Evolutionary conservation across 2,329 filamentous ascomycete genomes (phyloP).

Genomic region (Fusarium cicatricum): DNA sequence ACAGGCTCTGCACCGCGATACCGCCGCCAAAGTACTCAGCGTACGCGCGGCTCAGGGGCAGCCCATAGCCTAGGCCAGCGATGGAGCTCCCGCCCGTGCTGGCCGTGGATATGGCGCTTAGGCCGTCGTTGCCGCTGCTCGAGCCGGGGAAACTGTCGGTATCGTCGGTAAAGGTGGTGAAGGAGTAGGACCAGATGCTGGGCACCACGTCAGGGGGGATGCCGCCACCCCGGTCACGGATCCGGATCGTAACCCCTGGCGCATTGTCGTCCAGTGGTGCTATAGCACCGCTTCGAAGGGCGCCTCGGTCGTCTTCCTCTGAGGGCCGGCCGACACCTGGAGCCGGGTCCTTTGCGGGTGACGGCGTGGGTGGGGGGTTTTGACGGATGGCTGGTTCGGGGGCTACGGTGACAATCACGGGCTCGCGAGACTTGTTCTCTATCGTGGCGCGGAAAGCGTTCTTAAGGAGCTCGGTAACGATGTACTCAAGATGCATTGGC

Average conservation of each 20-base stretch:
- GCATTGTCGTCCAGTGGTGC: slow-evolving; percentile 69
- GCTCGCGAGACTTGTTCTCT: slow-evolving; percentile 81
- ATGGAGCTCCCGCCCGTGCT: slow-evolving; percentile 82
- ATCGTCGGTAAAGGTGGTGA: slow-evolving; percentile 86
- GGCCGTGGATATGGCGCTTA: slow-evolving; percentile 78
- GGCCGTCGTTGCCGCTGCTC: slow-evolving; percentile 58
- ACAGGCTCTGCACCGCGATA: slow-evolving; percentile 92
- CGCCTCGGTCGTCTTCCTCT: slow-evolving; percentile 48
- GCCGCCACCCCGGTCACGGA: slow-evolving; percentile 93
- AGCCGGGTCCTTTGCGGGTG: slow-evolving; percentile 32
- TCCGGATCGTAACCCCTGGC: slow-evolving; percentile 92
- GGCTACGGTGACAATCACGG: slow-evolving; percentile 92
- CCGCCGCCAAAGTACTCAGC: slow-evolving; percentile 98
- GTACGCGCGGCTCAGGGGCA: slow-evolving; percentile 91
- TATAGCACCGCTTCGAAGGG: slow-evolving; percentile 58
- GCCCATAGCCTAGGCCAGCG: slow-evolving; percentile 89
- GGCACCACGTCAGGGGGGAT: slow-evolving; percentile 85
- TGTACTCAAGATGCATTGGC: slow-evolving; percentile 96
- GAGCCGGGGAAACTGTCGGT: slow-evolving; percentile 51
- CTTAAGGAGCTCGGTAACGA: slow-evolving; percentile 94
- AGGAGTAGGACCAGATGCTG: slow-evolving; percentile 96
- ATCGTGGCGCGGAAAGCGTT: slow-evolving; percentile 96
- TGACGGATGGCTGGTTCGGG: slow-evolving; percentile 61
- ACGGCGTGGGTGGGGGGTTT: slow-evolving; percentile 34
- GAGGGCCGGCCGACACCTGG: slow-evolving; percentile 7